These are phyloP conservation scores for Calonectria hawksworthii DNA, from an alignment of 2,329 filamentous ascomycete species.

Conservation along the genomic window DNA sequence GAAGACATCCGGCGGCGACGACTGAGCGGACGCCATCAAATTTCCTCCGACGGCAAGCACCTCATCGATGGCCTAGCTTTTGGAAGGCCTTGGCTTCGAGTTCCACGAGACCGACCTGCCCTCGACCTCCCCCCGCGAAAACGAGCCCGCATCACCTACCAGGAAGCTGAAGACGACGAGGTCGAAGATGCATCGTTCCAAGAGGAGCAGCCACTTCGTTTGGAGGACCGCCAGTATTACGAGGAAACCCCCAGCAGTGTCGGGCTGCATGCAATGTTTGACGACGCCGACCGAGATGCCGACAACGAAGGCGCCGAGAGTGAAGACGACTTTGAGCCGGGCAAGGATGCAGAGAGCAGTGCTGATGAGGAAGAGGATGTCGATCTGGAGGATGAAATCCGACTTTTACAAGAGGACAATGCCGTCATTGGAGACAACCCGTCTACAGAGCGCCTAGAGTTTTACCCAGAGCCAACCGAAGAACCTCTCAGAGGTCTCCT, in stretches of 20 bases:
- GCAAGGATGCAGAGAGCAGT: constrained; percentile 37
- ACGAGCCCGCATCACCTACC: constrained; percentile 66
- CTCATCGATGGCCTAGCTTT: constrained; percentile 89
- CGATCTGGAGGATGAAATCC: constrained; percentile 39
- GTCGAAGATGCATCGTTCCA: constrained; percentile 52
- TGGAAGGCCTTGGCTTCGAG: constrained; percentile 78
- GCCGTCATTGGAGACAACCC: constrained; percentile 43
- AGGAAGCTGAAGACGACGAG: constrained; percentile 55
- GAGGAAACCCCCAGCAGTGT: constrained; percentile 37
- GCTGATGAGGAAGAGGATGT: constrained; percentile 29
- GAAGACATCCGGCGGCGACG: constrained; percentile 81
- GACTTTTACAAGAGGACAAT: constrained; percentile 34
- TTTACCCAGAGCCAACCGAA: background rate
- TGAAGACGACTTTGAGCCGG: constrained; percentile 46
- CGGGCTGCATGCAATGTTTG: constrained; percentile 35
- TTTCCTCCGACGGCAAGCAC: constrained; percentile 82
- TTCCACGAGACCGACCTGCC: constrained; percentile 72
- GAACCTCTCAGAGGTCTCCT: constrained; percentile 23
- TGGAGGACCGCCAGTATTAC: constrained; percentile 48
- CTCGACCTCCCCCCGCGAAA: constrained; percentile 83
- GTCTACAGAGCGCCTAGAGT: constrained; percentile 23
- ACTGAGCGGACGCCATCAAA: constrained; percentile 84
- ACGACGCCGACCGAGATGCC: constrained; percentile 36
- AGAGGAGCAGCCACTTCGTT: constrained; percentile 44
- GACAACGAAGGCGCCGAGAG: constrained; percentile 29